Evolutionary conservation across 208 protist genomes (phyloP).

Genomic region (Sergeia podlipaevii): DNA sequence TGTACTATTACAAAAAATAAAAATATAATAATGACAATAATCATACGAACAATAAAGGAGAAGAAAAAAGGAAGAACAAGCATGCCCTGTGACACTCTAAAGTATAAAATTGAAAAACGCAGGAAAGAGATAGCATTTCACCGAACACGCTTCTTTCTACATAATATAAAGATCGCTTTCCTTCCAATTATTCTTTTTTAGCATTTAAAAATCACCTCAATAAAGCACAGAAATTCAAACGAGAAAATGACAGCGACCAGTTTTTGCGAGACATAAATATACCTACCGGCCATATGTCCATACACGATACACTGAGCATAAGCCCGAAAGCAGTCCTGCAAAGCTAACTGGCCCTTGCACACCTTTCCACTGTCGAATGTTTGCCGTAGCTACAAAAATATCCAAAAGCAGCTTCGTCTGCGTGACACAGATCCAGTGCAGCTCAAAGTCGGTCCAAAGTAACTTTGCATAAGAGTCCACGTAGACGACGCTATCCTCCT

Average conservation of each 20-base stretch:
- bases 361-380: constrained; percentile 50
- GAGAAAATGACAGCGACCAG: constrained; percentile 6
- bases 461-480: constrained; percentile 79
- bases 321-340: constrained; percentile 74
- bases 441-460: constrained; percentile 87
- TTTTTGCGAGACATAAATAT: constrained; percentile 5
- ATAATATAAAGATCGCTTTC: too few species aligned
- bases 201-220: too few species aligned
- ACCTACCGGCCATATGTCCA: constrained; percentile 86
- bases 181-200: too few species aligned
- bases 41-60: too few species aligned
- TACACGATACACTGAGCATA: constrained; percentile 88
- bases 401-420: constrained; percentile 85
- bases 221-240: too few species aligned
- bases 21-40: too few species aligned
- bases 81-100: too few species aligned
- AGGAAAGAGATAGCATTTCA: too few species aligned
- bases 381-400: constrained; percentile 79
- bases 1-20: too few species aligned
- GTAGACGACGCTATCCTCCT: constrained; percentile 57
- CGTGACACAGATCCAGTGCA: constrained; percentile 89
- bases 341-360: constrained; percentile 65
- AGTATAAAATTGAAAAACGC: too few species aligned
- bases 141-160: too few species aligned
- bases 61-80: too few species aligned